Conservation (phyloP, 768 basidiomycete species). For the Rubroboletus satanas region DNA sequence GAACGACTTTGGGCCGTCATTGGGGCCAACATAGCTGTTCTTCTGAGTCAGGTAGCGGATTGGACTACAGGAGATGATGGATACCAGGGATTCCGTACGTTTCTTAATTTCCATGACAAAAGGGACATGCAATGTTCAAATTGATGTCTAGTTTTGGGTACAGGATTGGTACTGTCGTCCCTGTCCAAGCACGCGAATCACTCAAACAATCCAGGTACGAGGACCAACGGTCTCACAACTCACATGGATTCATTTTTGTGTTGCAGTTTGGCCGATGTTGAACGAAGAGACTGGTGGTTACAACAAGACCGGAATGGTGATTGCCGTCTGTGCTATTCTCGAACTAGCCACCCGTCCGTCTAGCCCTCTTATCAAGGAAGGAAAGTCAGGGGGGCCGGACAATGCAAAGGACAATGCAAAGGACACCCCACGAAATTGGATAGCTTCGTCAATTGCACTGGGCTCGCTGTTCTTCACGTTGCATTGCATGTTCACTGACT, state of each 20-base stretch:
- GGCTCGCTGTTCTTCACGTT: slow-evolving; percentile 69
- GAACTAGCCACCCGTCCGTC: slow-evolving; percentile 50
- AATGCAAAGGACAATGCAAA: neutral
- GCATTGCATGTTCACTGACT: slow-evolving; percentile 69
- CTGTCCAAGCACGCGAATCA: slow-evolving; percentile 75
- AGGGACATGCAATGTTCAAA: neutral
- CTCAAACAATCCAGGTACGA: slow-evolving; percentile 71
- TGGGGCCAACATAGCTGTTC: slow-evolving; percentile 46
- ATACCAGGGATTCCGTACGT: slow-evolving; percentile 51
- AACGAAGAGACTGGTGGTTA: slow-evolving; percentile 61
- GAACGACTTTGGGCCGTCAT: slow-evolving; percentile 57
- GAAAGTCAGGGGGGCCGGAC: neutral
- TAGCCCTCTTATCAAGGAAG: slow-evolving; percentile 1
- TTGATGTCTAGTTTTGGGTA: slow-evolving; percentile 48
- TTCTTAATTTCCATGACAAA: neutral
- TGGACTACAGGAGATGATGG: slow-evolving; percentile 45
- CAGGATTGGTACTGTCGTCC: slow-evolving; percentile 64
- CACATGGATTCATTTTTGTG: slow-evolving; percentile 1
- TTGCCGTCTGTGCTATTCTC: slow-evolving; percentile 55
- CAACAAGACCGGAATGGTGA: slow-evolving; percentile 60
- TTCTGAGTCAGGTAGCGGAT: slow-evolving; percentile 48
- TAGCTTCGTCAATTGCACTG: slow-evolving; percentile 49
- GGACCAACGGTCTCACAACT: neutral
- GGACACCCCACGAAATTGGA: slow-evolving; percentile 29
- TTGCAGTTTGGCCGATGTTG: slow-evolving; percentile 74